Percentiles rank a stretch among this genome's conserved stretches.
These are phyloP conservation scores for Lactarius hatsudake DNA, from an alignment of 768 basidiomycete genomes.

Conservation along the genomic window DNA sequence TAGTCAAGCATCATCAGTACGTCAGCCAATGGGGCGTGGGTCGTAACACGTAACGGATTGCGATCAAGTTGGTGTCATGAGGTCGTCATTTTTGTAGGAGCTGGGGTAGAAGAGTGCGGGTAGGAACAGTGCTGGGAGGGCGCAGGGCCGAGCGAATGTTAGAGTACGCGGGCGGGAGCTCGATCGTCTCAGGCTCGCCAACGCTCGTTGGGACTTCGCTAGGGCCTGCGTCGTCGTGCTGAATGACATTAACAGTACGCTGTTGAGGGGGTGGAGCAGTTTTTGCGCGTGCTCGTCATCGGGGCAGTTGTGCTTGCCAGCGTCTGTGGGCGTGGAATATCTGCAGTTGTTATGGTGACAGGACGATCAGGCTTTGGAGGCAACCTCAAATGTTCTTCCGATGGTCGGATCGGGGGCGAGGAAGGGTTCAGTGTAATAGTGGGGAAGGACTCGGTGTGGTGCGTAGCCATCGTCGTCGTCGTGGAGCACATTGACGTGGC, in stretches of 20 bases:
- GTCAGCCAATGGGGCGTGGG: not conserved
- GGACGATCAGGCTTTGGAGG: conserved; percentile 30
- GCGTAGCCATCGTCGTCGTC: conserved; percentile 50
- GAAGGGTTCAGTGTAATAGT: conserved; percentile 74
- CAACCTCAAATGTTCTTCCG: conserved; percentile 39
- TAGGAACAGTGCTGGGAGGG: not conserved
- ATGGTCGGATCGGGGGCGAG: conserved; percentile 61
- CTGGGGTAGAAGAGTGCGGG: not conserved
- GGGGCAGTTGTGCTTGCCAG: no score
- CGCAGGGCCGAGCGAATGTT: conserved; percentile 39
- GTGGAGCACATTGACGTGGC: conserved; percentile 65
- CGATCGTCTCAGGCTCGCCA: conserved; percentile 65
- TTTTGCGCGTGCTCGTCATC: conserved; percentile 43
- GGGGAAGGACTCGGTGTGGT: conserved; percentile 52
- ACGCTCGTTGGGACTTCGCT: conserved; percentile 39
- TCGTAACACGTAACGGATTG: not conserved
- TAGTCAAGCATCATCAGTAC: not conserved
- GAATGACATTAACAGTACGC: conserved; percentile 74
- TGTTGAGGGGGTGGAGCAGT: conserved; percentile 46
- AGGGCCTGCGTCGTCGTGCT: conserved; percentile 79
- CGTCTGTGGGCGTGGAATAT: conserved; percentile 24
- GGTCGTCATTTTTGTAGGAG: no score
- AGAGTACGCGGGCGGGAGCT: conserved; percentile 81
- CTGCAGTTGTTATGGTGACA: conserved; percentile 13
- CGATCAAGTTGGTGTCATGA: not conserved